Conservation (phyloP, 2,329 filamentous ascomycete species). For the Didymosphaeria variabile region DNA sequence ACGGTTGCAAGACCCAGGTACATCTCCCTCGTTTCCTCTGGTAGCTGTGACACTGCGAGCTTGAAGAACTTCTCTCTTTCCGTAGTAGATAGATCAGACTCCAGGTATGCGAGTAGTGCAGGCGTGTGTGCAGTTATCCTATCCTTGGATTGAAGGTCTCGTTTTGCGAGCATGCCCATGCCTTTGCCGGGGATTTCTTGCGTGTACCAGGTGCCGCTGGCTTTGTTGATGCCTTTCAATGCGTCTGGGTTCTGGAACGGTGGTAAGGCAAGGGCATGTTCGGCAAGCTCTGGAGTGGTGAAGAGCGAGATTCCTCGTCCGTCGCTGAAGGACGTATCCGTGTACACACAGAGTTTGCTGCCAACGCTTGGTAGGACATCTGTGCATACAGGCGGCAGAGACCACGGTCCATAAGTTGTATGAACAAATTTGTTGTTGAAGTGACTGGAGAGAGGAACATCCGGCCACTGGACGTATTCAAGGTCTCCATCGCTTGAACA, state of each 20-base stretch:
- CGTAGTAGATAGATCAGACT: constrained; percentile 35
- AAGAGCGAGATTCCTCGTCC: constrained; percentile 47
- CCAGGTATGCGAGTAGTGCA: constrained; percentile 41
- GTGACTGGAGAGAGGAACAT: neutral
- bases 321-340: constrained; percentile 34
- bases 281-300: constrained; percentile 41
- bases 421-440: neutral
- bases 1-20: constrained; percentile 38
- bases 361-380: constrained; percentile 28
- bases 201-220: constrained; percentile 29
- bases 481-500: constrained; percentile 22
- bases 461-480: constrained; percentile 16
- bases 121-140: constrained; percentile 43
- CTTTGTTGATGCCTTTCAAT: constrained; percentile 30
- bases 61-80: constrained; percentile 42
- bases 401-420: constrained; percentile 30
- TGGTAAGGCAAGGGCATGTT: constrained; percentile 31
- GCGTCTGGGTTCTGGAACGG: constrained; percentile 30
- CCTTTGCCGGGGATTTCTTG: constrained; percentile 40
- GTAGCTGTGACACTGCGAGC: constrained; percentile 37
- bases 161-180: constrained; percentile 41
- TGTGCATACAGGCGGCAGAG: constrained; percentile 40
- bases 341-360: constrained; percentile 44
- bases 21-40: constrained; percentile 19
- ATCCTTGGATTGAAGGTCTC: constrained; percentile 31